Evolutionary conservation across 495 filamentous ascomycete genomes (phyloP).

Genomic region (Aspergillus bridgeri): DNA sequence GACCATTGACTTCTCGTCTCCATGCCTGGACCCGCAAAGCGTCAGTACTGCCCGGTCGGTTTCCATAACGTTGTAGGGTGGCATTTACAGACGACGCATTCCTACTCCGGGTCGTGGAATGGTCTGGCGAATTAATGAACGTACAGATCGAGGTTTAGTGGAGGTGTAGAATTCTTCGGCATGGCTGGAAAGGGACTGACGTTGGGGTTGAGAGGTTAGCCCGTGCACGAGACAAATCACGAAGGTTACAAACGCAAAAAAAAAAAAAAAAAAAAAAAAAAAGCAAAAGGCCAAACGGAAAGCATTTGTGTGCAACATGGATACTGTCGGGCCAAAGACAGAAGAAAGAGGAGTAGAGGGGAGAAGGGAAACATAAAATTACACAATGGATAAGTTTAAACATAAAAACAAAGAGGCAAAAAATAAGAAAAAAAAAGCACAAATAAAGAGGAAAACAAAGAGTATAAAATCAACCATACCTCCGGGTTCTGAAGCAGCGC

Average conservation of each 20-base stretch:
- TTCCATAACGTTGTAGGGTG: slow-evolving; percentile 7
- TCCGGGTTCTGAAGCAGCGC: background rate
- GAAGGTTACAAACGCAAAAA: background rate
- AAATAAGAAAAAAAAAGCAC: background rate
- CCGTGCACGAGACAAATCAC: background rate
- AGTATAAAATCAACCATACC: background rate
- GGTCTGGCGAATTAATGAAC: slow-evolving; percentile 25
- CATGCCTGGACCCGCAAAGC: background rate
- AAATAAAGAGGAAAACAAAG: too few relatives aligned
- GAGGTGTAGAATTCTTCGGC: slow-evolving; percentile 20
- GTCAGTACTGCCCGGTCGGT: slow-evolving; percentile 8
- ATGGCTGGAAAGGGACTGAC: slow-evolving; percentile 30
- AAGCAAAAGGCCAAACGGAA: too few relatives aligned
- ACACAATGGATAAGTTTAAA: background rate
- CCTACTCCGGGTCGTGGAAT: slow-evolving; percentile 24
- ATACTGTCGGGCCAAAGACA: background rate
- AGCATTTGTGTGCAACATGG: background rate
- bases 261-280: slow-evolving; percentile 1
- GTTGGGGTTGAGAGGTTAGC: background rate
- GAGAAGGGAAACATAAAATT: background rate
- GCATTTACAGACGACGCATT: slow-evolving; percentile 30
- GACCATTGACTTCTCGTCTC: slow-evolving; percentile 9
- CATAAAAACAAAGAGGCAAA: slow-evolving; percentile 3
- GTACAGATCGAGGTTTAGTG: slow-evolving; percentile 19
- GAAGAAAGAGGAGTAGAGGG: background rate